Evolutionary conservation across 495 filamentous ascomycete species (phyloP), one percentile per base, ranked within the genome.

Genomic region (Xylaria flabelliformis): DNA sequence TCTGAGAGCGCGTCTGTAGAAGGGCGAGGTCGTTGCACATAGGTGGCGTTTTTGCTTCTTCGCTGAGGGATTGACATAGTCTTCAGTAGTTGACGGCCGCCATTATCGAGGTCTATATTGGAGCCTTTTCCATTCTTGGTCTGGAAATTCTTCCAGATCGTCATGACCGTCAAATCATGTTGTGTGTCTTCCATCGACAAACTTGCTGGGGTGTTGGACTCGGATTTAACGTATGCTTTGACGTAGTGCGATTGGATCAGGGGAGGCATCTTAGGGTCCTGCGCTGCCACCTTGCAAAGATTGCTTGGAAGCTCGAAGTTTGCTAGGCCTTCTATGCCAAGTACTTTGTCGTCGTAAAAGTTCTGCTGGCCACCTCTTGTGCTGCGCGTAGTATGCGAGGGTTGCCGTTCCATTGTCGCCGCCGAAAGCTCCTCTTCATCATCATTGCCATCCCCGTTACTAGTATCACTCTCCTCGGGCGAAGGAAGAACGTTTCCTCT

Each of bases 311-410:
- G 83, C 64, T 88, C 86, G 64, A 91, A 88, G 71, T 90, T 91
- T 19, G 88, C 85, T 19, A 92, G 80, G 39, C 88, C 88, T 65
- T 91, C 89, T 70, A 92, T 83, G 48, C 90, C 86, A 58, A 83
- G 78, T 42, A 85, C 72, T 71, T 82, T 83, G 64, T 86, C 84
- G 68, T 86, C 84, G 51, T 84, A 82, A 53, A 91, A 84, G 63
- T 82, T 80, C 55, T 84, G 85, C 67, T 86, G 86, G 50, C 85
- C 89, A 15, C 84, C 86, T 42, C 90, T 87, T 4, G 90, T 93
- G 63, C 91, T 93, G 15, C 92, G 89, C 13, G 92, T 94, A 19
- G 90, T 88, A 73, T 94, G 91, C 50, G 91, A 92, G 39, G 88
- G 88, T 21, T 91, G 90, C 5, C 92, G 86, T 64, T 91, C 91